Conservation (phyloP, 192 early-diverging fungal genomes). For the Podila minutissima region DNA sequence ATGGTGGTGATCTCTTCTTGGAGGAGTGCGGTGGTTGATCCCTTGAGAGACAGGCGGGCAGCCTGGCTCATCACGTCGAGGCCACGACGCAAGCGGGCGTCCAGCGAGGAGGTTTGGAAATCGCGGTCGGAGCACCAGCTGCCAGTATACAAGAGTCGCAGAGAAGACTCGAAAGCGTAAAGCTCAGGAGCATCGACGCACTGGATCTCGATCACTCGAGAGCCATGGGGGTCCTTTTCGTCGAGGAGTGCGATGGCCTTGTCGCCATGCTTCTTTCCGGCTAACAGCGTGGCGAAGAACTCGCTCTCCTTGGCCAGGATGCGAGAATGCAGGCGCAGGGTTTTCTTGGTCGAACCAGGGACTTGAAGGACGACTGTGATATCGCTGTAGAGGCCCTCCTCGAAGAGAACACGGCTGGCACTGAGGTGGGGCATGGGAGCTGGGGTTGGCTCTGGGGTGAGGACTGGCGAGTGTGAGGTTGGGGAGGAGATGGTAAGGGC, state of each 20-base stretch:
- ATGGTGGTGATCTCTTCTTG: conserved; percentile 47
- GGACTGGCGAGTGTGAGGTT: conserved; percentile 15
- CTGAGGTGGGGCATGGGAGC: conserved; percentile 44
- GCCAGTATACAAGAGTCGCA: conserved; percentile 44
- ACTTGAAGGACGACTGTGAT: conserved; percentile 25
- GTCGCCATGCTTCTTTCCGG: conserved; percentile 27
- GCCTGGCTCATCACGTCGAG: conserved; percentile 45
- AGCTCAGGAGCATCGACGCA: conserved; percentile 35
- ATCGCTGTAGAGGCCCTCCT: conserved; percentile 48
- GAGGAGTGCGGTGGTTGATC: conserved; percentile 28
- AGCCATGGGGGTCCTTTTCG: conserved; percentile 17
- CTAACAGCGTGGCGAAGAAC: conserved; percentile 23
- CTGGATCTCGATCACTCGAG: conserved; percentile 35
- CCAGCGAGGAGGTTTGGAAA: conserved; percentile 39
- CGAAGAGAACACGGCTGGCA: conserved; percentile 45
- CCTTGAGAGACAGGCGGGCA: conserved; percentile 18
- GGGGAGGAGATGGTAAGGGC: conserved; percentile 31
- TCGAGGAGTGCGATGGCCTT: conserved; percentile 25
- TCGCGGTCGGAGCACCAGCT: conserved; percentile 48
- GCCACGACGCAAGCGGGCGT: conserved; percentile 41
- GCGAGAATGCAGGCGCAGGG: conserved; percentile 24
- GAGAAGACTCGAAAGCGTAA: conserved; percentile 39
- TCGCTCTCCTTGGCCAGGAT: conserved; percentile 48
- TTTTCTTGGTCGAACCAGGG: conserved; percentile 33
- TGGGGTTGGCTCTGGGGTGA: conserved; percentile 25